Base-by-base conservation (phyloP, 257 asterid genomes). In the Nicotiana tomentosiformis region DNA sequence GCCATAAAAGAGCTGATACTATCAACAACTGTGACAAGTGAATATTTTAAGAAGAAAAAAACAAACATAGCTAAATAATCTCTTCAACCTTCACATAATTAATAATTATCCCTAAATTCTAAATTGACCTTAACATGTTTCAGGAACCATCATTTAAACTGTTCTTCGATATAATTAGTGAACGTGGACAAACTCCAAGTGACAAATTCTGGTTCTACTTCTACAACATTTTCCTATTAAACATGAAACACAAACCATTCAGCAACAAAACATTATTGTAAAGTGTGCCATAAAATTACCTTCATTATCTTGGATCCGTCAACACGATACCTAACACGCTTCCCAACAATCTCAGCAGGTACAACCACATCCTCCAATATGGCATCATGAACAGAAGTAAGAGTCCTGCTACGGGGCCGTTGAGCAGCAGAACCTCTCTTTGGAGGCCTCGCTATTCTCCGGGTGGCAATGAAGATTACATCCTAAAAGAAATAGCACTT, bases 391-490 rank as follows among this genome's bases (percentile, higher is more conserved):
- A 94, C 98, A 14, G 97, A 83, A 57, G 97, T 94, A n/a, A 94
- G 94, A 30, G 97, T 94, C 68, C 98, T 93, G 82, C 91, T 82
- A 67, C 98, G 91, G 16, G 98, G 98, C 60, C 97, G 88, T 78
- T 93, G 97, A 53, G 74, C 94, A 80, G 98, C 98, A 76, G 97
- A 92, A 56, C 98, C 97, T 84, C 92, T 94, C 96, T 92, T 94
- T 5, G 97, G 98, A 37, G 97, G 97, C 87, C 97, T 92, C 77
- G 90, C 68, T 23, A 91, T 92, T 90, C 98, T 94, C 76, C 98
- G 77, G 66, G 97, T 91, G 1, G 96, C 94, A 87, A 92, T 85
- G 51, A 94, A 58, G 86, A 94, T 92, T 58, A 94, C 98, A 69
- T 93, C 66, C 20, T 84, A 58, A 91, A 2, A 60, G 66, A n/a